Base-by-base conservation (phyloP, 2,329 filamentous ascomycete genomes). In the Diaporthe eres region DNA sequence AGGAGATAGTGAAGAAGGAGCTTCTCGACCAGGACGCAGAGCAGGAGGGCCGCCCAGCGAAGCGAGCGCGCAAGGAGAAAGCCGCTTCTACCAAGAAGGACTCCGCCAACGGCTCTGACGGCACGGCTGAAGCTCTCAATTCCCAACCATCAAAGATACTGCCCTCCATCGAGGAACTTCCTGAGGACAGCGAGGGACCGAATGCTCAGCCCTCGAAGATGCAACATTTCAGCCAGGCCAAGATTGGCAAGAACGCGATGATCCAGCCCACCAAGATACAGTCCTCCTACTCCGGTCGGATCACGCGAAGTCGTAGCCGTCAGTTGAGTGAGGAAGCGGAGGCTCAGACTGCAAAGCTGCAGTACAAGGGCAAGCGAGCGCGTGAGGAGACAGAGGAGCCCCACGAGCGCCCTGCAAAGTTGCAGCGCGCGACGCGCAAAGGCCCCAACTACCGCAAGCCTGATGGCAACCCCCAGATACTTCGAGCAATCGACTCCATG, bases 381-480 rank as follows among this genome's bases (percentile, higher is more conserved):
- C 71, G 39, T n/a, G 57, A 72, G 34, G 71, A 72, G 44, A 42
- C 34, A 8, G 44, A 53, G n/a, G 71, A 44, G 9, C 12, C 8
- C 31, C 22, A 17, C n/a, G 71, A 13, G 28, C 71, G 25, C 10
- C 71, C 71, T 73, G 71, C 71, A 65, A 73, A 73, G 71, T 63
- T 65, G 71, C 71, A 73, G 49, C 58, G 58, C 47, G 17, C 49
- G 28, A 28, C n/a, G 22, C 15, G 34, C 34, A 55, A 28, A 4
- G 34, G 49, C 8, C n/a, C 22, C 34, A 42, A 28, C 8, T 39
- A n/a, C 19, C 65, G 47, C 44, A 55, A 49, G 58, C 19, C 47
- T 61, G 47, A 25, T 65, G 68, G 68, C 49, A 55, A 70, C 49
- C 49, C 65, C 22, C 8, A 70, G 49, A 8, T 70, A 7, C 34